Base-by-base conservation (phyloP, 2,329 filamentous ascomycete species). In the Ploettnerulaceae sp. region DNA sequence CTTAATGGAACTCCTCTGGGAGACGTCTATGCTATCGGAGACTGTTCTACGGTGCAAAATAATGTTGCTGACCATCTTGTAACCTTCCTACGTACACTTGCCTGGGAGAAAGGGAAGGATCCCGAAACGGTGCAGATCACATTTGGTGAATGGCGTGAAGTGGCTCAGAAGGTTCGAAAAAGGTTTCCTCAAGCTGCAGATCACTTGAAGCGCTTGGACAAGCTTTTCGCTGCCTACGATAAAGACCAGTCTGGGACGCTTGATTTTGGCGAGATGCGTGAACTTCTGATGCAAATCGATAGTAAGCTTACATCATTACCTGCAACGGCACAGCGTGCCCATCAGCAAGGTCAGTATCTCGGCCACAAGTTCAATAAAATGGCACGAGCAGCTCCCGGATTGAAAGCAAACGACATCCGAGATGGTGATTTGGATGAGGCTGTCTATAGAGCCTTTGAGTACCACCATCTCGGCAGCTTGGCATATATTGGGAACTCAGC, bases 401-500 rank as follows among this genome's bases (percentile, higher is more conserved):
- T 97, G 64, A 70, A 68, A 34, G 76, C 82, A 41, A 97, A 97
- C 61, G 81, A 94, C 42, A 78, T 97, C 32, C 74, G 83, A 48
- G 87, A 96, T 58, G 91, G 90, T 15, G 91, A 97, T 63, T 69
- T 97, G 5, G 94, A 98, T 61, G 87, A 91, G 35, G 86, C 89
- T 1, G 82, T 93, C 9, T 97, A 95, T 73, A 91, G 87, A 66
- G 87, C 93, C 0, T 98, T 98, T 62, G 85, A 94, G 66, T 98
- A 98, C 67, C 83, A 76, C 61, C 91, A 98, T 64, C 76, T 98
- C 17, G 93, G 94, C 17, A 93, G 82, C 57, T 69, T 98, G 59
- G 93, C 94, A 5, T 98, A 98, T 61, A 82, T 98, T 56, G 94
- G 94, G 34, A 98, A 98, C 66, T 90, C 89, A 6, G 93, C 93